Evolutionary conservation across 1,139 yeast genomes (phyloP).

Genomic region (Scheffersomyces segobiensis): DNA sequence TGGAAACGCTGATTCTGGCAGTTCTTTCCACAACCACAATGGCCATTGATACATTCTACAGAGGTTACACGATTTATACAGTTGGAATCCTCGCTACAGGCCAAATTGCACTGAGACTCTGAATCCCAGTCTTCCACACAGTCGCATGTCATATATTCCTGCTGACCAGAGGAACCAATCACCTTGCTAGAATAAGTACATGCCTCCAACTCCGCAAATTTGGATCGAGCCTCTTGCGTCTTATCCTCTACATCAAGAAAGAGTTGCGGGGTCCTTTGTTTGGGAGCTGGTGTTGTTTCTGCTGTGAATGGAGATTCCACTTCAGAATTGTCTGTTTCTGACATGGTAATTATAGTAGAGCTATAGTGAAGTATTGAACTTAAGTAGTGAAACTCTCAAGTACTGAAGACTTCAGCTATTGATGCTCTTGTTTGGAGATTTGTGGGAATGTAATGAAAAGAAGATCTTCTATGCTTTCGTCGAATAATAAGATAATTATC

Average conservation of each 20-base stretch:
- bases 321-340: constrained; percentile 3
- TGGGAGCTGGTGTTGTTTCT: constrained; percentile 4
- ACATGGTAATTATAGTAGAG: background rate
- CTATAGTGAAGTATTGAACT: background rate
- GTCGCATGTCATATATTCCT: constrained; percentile 87
- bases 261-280: constrained; percentile 22
- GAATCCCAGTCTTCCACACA: constrained; percentile 58
- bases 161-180: constrained; percentile 69
- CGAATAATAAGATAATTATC: background rate
- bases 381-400: background rate
- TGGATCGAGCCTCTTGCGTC: constrained; percentile 66
- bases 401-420: background rate
- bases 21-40: constrained; percentile 69
- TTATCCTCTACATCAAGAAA: constrained; percentile 55
- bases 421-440: background rate
- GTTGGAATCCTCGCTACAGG: constrained; percentile 84
- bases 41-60: constrained; percentile 83
- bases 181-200: constrained; percentile 62
- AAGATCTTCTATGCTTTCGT: background rate
- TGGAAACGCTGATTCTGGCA: constrained; percentile 92
- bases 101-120: constrained; percentile 44
- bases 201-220: constrained; percentile 56
- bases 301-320: constrained; percentile 2
- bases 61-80: constrained; percentile 92
- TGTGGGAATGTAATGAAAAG: background rate